phyloP scores from a whole-genome alignment of 495 filamentous ascomycete genomes.

The Penicillium maclennaniae region DNA sequence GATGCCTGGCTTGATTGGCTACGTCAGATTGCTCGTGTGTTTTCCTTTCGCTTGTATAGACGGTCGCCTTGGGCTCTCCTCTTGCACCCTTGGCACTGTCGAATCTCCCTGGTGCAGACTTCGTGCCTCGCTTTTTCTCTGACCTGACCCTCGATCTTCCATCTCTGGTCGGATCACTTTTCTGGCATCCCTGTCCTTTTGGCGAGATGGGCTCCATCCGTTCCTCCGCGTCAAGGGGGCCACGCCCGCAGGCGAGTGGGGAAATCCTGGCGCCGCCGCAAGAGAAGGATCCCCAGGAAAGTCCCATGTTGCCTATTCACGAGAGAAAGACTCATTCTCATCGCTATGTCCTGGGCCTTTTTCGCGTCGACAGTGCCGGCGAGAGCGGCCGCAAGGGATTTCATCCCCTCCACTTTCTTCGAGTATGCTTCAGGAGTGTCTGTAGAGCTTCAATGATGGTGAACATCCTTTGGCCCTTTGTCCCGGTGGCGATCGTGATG shows the following conservation, averaged over 20 bases:
- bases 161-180: not conserved
- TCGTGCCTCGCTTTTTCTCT: not conserved
- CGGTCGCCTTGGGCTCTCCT: not conserved
- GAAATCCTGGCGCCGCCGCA: conserved; percentile 3
- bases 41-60: conserved; percentile 1
- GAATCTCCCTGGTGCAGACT: not conserved
- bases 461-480: conserved; percentile 73
- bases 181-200: not conserved
- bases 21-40: conserved; percentile 11
- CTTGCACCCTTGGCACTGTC: not conserved
- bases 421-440: conserved; percentile 57
- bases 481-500: conserved; percentile 62
- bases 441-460: conserved; percentile 53
- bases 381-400: conserved; percentile 62
- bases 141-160: not conserved
- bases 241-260: not conserved
- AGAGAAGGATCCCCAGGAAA: conserved; percentile 14
- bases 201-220: conserved; percentile 19
- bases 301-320: conserved; percentile 27
- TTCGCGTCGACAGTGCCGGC: conserved; percentile 55
- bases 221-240: conserved; percentile 8
- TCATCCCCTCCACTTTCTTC: conserved; percentile 56
- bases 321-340: conserved; percentile 17
- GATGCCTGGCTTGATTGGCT: conserved; percentile 17
- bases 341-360: conserved; percentile 20